phyloP scores from a whole-genome alignment of 2,329 filamentous ascomycete species.

The Alternaria triticina region DNA sequence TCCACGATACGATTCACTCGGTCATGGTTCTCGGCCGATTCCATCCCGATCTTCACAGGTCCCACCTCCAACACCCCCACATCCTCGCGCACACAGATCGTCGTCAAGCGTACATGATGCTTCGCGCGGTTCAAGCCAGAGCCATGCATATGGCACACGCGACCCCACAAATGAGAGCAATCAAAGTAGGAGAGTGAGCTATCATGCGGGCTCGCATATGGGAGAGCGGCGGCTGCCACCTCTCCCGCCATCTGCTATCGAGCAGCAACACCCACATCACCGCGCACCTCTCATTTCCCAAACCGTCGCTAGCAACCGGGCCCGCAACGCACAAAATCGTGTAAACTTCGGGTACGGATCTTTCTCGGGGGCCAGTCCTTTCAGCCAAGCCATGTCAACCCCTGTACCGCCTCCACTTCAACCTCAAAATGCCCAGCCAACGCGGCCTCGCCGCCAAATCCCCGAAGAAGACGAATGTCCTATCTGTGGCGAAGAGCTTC shows the following conservation, averaged over 20 bases:
- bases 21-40: slow-evolving; percentile 5
- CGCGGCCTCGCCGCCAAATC: slow-evolving; percentile 39
- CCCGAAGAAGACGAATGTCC: slow-evolving; percentile 80
- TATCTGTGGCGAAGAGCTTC: slow-evolving; percentile 75
- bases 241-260: slow-evolving; percentile 19
- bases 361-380: slow-evolving; percentile 22
- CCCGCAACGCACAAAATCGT: slow-evolving; percentile 9
- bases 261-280: slow-evolving; percentile 16
- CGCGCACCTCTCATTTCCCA: slow-evolving; percentile 19
- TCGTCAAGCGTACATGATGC: slow-evolving; percentile 29
- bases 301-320: slow-evolving; percentile 3
- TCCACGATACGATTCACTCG: slow-evolving; percentile 52
- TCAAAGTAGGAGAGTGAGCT: slow-evolving; percentile 31
- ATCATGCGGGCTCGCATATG: slow-evolving; percentile 27
- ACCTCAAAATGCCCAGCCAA: slow-evolving; percentile 24
- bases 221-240: slow-evolving; percentile 36
- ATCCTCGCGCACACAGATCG: slow-evolving; percentile 28
- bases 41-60: slow-evolving; percentile 14
- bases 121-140: slow-evolving; percentile 21
- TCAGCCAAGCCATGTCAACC: slow-evolving; percentile 21
- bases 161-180: slow-evolving; percentile 26
- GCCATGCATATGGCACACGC: slow-evolving; percentile 25
- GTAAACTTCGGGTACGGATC: slow-evolving; percentile 15
- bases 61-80: slow-evolving; percentile 13
- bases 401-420: slow-evolving; percentile 18